A percentile compares a stretch with the other conserved stretches of the same genome.
Evolutionary conservation across 768 basidiomycete species (phyloP).

Genomic region (Mycena leptocephala): DNA sequence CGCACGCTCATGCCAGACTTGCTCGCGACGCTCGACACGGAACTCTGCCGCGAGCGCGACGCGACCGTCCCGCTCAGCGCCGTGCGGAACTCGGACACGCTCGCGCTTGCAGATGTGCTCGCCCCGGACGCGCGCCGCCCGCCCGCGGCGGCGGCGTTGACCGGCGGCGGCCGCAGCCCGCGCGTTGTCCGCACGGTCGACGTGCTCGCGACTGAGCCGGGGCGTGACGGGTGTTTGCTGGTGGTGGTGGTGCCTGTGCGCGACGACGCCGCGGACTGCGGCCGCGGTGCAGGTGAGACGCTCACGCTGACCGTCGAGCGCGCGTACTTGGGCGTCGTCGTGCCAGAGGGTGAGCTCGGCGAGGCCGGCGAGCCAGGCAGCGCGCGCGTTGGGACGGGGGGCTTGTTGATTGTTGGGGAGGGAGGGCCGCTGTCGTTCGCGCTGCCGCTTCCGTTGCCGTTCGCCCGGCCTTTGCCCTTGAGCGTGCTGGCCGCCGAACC

Average conservation of each 20-base stretch:
- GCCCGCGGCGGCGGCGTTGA: background rate
- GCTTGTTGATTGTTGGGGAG: slow-evolving; percentile 43
- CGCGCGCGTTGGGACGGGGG: slow-evolving; percentile 41
- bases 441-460: slow-evolving; percentile 28
- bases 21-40: slow-evolving; percentile 51
- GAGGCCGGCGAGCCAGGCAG: slow-evolving; percentile 46
- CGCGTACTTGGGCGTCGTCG: slow-evolving; percentile 42
- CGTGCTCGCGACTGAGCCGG: slow-evolving; percentile 30
- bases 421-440: slow-evolving; percentile 26
- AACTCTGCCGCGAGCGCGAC: slow-evolving; percentile 54
- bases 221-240: background rate
- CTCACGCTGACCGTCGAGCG: slow-evolving; percentile 26
- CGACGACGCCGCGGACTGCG: slow-evolving; percentile 26
- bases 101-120: slow-evolving; percentile 29
- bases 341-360: slow-evolving; percentile 48
- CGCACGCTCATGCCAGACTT: background rate
- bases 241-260: slow-evolving; percentile 15
- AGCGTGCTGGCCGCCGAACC: slow-evolving; percentile 23
- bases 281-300: slow-evolving; percentile 29
- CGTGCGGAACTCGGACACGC: slow-evolving; percentile 41
- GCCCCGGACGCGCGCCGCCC: slow-evolving; percentile 23
- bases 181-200: slow-evolving; percentile 38
- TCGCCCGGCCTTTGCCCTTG: slow-evolving; percentile 32
- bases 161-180: slow-evolving; percentile 27
- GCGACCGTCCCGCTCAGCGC: slow-evolving; percentile 39